Base-by-base conservation (phyloP, 2,329 filamentous ascomycete species). In the Colletotrichum theobromicola region DNA sequence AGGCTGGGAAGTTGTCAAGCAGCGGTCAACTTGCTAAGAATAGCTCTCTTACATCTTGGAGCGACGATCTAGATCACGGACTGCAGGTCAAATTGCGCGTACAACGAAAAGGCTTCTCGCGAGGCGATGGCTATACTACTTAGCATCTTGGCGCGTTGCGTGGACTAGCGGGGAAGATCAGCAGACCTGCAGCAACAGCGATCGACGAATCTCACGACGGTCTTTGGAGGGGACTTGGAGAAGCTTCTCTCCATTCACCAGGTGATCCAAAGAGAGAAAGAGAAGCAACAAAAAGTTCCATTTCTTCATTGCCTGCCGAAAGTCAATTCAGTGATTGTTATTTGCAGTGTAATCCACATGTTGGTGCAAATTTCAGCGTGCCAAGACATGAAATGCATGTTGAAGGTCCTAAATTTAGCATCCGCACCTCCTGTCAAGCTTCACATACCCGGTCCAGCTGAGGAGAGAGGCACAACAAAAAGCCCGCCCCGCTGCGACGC, bases 361-460 rank as follows among this genome's bases (percentile, higher is more conserved):
- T 34, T 53, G 37, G 32, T 24, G 32, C 70, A 26, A 74, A 69
- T 26, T 32, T 30, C 21, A 46, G 24, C 42, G 42, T 50, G 42
- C 42, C 42, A 50, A 50, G 42, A 50, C 42, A 4, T 21, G 1
- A 60, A 32, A 4, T 32, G 61, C 67, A 67, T 67, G 21, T n/a
- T 16, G 57, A 37, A n/a, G 34, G n/a, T 28, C 62, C 69, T 74
- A 74, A 72, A 74, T 60, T 65, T 74, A 74, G 72, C 67, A 74
- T 67, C 50, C 60, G 67, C 72, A 50, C 26, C 50, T 66, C 26
- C 55, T 50, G 3, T 61, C 66, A 68, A 68, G 66, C 66, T 68
- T 68, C 55, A 21, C 18, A 26, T 13, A 26, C 66, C 66, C 30
- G 8, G 66, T 68, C 24, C 34, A 68, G 66, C 66, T 68, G 66